Percentiles rank a stretch among this genome's conserved stretches.
phyloP scores from a whole-genome alignment of 2,329 filamentous ascomycete genomes.

The Triangularia setosa region DNA sequence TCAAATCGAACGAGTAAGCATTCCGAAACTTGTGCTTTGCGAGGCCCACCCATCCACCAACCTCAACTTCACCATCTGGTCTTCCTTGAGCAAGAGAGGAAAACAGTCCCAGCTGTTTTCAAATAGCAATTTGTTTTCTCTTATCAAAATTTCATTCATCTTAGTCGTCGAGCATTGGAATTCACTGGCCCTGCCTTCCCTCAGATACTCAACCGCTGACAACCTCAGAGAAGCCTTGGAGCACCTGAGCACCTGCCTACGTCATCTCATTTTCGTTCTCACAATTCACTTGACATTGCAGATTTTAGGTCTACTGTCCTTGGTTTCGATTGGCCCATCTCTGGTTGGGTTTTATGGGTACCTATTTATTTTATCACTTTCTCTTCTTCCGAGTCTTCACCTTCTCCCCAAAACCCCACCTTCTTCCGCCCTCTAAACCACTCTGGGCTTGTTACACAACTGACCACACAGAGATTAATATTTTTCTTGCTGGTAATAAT shows the following conservation, averaged over 20 bases:
- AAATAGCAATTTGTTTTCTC: background rate
- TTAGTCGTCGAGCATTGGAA: background rate
- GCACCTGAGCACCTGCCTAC: background rate
- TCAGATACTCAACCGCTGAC: background rate
- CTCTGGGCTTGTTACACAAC: background rate
- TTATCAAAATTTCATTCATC: background rate
- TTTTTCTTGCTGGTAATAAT: background rate
- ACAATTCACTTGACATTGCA: background rate
- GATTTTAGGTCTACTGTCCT: background rate
- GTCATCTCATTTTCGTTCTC: background rate
- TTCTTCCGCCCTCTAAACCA: background rate
- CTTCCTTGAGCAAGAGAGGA: background rate
- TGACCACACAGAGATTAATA: background rate
- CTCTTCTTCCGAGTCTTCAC: background rate
- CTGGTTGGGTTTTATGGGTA: background rate
- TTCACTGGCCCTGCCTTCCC: background rate
- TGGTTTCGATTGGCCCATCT: background rate
- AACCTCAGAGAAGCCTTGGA: background rate
- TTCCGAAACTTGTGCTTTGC: background rate
- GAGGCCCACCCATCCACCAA: background rate
- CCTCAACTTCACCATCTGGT: background rate
- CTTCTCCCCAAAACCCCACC: background rate
- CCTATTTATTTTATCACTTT: background rate
- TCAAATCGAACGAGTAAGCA: background rate
- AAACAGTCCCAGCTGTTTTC: background rate